phyloP scores from a whole-genome alignment of 306 rosid species.

The Vigna angularis region DNA sequence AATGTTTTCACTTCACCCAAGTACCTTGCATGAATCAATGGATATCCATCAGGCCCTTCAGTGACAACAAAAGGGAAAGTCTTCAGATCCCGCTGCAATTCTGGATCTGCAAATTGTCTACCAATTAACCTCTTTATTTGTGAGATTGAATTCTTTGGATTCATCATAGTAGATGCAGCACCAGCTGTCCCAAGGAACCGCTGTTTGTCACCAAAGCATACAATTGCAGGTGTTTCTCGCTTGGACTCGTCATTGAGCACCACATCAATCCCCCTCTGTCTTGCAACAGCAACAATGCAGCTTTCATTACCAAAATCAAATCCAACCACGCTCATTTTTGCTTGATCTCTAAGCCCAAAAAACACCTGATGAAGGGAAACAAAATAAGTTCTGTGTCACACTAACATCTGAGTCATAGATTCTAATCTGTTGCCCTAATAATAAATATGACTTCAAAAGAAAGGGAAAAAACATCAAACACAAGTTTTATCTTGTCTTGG shows the following conservation, averaged over 20 bases:
- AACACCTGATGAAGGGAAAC: background rate
- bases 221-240: conserved; percentile 93
- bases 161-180: conserved; percentile 94
- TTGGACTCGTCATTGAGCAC: conserved; percentile 97
- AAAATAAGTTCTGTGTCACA: background rate
- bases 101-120: conserved; percentile 74
- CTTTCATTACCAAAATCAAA: conserved; percentile 98
- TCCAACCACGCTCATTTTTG: conserved; percentile 94
- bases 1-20: conserved; percentile 73
- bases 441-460: background rate
- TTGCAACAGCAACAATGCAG: conserved; percentile 94
- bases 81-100: conserved; percentile 79
- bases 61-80: conserved; percentile 70
- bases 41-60: conserved; percentile 92
- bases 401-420: background rate
- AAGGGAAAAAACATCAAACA: background rate
- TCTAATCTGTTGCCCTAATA: background rate
- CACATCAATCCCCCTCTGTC: conserved; percentile 96
- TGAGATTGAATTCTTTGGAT: conserved; percentile 84
- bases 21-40: conserved; percentile 76
- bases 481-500: background rate
- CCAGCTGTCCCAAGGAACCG: conserved; percentile 96
- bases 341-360: conserved; percentile 22
- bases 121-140: conserved; percentile 88
- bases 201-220: conserved; percentile 96